Percentiles rank a stretch among this genome's conserved stretches.
phyloP scores from a whole-genome alignment of 2,329 filamentous ascomycete genomes.

The Cercospora zeae-maydis region DNA sequence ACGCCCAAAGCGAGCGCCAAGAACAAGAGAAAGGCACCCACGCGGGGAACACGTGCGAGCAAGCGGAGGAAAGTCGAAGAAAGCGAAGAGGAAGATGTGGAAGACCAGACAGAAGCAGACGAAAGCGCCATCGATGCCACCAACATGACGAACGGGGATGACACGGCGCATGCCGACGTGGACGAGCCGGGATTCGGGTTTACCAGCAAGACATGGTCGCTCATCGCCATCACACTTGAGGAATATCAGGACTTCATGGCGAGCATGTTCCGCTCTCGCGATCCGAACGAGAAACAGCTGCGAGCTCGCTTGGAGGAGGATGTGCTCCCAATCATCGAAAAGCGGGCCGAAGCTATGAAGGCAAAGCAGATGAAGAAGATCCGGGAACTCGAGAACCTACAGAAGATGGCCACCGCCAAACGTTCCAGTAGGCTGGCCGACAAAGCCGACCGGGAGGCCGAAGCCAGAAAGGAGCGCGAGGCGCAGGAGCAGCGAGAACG shows the following conservation, averaged over 20 bases:
- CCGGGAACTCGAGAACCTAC: constrained; percentile 73
- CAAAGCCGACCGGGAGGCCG: constrained; percentile 72
- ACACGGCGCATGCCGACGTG: constrained; percentile 31
- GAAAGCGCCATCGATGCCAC: constrained; percentile 42
- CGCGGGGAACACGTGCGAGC: constrained; percentile 58
- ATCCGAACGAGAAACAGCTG: constrained; percentile 79
- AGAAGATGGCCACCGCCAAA: constrained; percentile 90
- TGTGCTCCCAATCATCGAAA: constrained; percentile 79
- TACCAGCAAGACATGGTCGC: constrained; percentile 83
- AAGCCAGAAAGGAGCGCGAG: constrained; percentile 67
- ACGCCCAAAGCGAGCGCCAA: constrained; percentile 59
- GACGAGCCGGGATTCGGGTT: constrained; percentile 54
- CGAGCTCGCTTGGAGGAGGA: constrained; percentile 69
- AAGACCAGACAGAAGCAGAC: constrained; percentile 42
- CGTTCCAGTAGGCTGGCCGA: constrained; percentile 83
- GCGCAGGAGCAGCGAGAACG: constrained; percentile 63
- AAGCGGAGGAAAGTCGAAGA: constrained; percentile 66
- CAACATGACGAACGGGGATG: constrained; percentile 28
- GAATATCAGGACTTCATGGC: constrained; percentile 72
- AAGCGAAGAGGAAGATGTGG: constrained; percentile 41
- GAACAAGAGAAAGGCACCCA: constrained; percentile 53
- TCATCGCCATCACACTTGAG: constrained; percentile 73
- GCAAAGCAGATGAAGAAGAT: constrained; percentile 72
- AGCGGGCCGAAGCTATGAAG: constrained; percentile 64
- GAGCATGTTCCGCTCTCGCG: constrained; percentile 69